phyloP scores from a whole-genome alignment of 1,284 basidiomycete genomes.

The Ceratobasidium sp. region DNA sequence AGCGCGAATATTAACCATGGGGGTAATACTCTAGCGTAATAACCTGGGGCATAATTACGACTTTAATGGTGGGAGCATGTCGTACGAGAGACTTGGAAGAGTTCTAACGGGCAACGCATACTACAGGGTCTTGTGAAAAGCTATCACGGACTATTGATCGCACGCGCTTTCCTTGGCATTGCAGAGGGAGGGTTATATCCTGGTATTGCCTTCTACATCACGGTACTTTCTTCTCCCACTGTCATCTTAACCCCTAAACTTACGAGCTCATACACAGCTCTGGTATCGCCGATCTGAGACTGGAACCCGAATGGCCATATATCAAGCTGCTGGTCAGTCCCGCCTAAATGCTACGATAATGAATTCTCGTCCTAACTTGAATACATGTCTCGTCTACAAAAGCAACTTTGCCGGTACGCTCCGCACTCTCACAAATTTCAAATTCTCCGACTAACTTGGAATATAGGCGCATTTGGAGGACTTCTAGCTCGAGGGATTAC shows the following conservation, averaged over 20 bases:
- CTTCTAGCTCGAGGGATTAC: conserved; percentile 74
- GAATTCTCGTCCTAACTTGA: too few species aligned
- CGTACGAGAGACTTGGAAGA: not conserved
- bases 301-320: conserved; percentile 45
- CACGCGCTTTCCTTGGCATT: conserved; percentile 73
- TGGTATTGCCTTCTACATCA: conserved; percentile 69
- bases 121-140: conserved; percentile 55
- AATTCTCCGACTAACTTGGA: conserved; percentile 74
- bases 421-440: conserved; percentile 60
- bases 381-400: not conserved
- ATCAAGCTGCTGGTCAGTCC: conserved; percentile 41
- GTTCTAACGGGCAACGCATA: not conserved
- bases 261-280: conserved; percentile 54
- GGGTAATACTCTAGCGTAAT: conserved; percentile 4
- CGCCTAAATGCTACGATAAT: too few species aligned
- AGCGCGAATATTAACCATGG: not conserved
- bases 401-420: conserved; percentile 34
- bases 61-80: conserved; percentile 62
- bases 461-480: conserved; percentile 76
- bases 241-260: not conserved
- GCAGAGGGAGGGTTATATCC: conserved; percentile 79
- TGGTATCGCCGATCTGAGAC: conserved; percentile 53
- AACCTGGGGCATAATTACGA: conserved; percentile 63
- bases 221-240: conserved; percentile 48
- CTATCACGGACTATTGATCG: conserved; percentile 68